A percentile compares a stretch with the other conserved stretches of the same genome.
Evolutionary conservation across 352 stramenopile genomes (phyloP).

Genomic region (Pythium monospermum): DNA sequence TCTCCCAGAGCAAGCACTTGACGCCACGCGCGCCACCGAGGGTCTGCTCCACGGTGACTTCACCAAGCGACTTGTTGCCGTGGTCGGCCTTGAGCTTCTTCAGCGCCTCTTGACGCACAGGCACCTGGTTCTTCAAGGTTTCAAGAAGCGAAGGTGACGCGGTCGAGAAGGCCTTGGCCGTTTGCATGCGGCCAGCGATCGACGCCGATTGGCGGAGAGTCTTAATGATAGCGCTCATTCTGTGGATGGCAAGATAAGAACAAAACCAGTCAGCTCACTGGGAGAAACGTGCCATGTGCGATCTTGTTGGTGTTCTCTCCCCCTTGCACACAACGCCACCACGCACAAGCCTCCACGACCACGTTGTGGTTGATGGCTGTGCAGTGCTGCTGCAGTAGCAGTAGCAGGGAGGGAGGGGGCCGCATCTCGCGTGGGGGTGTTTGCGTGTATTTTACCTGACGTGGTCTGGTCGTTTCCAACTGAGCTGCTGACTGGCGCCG

Average conservation of each 20-base stretch:
- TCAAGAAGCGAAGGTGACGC: conserved; percentile 65
- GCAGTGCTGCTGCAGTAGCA: no score
- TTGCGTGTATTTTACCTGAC: no score
- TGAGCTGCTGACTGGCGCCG: conserved; percentile 23
- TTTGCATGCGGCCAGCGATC: conserved; percentile 36
- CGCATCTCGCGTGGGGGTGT: no score
- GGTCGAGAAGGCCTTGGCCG: conserved; percentile 64
- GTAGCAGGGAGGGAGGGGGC: no score
- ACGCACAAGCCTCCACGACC: no score
- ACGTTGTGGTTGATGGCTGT: no score
- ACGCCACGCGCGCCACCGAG: conserved; percentile 96
- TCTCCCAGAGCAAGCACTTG: conserved; percentile 99
- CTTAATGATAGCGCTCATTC: conserved; percentile 70
- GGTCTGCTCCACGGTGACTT: conserved; percentile 96
- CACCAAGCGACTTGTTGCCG: conserved; percentile 88
- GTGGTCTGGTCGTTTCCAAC: conserved; percentile 13
- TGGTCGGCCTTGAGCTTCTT: conserved; percentile 94
- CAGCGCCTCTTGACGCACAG: conserved; percentile 88
- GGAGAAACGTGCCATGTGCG: no score
- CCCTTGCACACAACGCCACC: no score
- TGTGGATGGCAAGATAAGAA: not conserved
- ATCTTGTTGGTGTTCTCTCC: no score
- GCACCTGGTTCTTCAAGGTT: conserved; percentile 87
- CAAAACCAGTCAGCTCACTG: conserved; percentile 7
- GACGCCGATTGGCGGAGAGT: conserved; percentile 48